Percentiles rank a stretch among this genome's conserved stretches.
These are phyloP conservation scores for Basidiobolus meristosporus DNA, from an alignment of 371 early-diverging fungal genomes.

Conservation along the genomic window DNA sequence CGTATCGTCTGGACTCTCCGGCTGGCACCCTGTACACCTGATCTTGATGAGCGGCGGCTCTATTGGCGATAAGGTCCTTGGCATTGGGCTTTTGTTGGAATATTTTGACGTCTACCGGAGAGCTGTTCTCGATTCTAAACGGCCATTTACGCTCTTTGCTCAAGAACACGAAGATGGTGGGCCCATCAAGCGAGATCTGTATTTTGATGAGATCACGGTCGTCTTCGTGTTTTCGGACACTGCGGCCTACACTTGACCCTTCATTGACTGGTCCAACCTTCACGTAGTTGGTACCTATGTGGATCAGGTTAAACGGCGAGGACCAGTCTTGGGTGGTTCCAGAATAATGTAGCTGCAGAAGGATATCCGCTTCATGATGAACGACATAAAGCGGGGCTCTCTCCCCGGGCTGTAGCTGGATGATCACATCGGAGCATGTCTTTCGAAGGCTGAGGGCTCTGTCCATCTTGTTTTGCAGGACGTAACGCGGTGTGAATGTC, in stretches of 20 bases:
- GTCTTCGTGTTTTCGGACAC: slow-evolving; percentile 13
- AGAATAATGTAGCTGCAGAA: too few relatives aligned
- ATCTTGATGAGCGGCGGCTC: slow-evolving; percentile 7
- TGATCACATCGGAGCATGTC: slow-evolving; percentile 25
- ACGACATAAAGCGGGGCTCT: too few relatives aligned
- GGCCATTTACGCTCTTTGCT: slow-evolving; percentile 80
- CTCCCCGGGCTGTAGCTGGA: slow-evolving; percentile 24
- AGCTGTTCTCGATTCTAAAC: slow-evolving; percentile 68
- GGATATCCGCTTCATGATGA: too few relatives aligned
- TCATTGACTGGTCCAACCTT: slow-evolving; percentile 73
- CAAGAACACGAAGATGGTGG: slow-evolving; percentile 75
- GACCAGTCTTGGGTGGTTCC: too few relatives aligned
- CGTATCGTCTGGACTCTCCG: slow-evolving; percentile 53
- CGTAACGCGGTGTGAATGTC: slow-evolving; percentile 79
- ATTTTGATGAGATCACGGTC: slow-evolving; percentile 45
- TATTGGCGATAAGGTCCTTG: too few relatives aligned
- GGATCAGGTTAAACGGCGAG: too few relatives aligned
- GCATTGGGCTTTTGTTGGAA: slow-evolving; percentile 68
- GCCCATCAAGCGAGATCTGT: slow-evolving; percentile 58
- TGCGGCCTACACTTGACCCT: too few relatives aligned
- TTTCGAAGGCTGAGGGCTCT: slow-evolving; percentile 60
- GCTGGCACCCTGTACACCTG: slow-evolving; percentile 33
- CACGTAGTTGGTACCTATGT: slow-evolving; percentile 52
- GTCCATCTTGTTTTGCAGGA: slow-evolving; percentile 61
- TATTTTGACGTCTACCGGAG: slow-evolving; percentile 56